Evolutionary conservation across 139 green algal species (phyloP), one percentile per base, ranked within the genome.

Genomic region (Raphidocelis subcapitata): DNA sequence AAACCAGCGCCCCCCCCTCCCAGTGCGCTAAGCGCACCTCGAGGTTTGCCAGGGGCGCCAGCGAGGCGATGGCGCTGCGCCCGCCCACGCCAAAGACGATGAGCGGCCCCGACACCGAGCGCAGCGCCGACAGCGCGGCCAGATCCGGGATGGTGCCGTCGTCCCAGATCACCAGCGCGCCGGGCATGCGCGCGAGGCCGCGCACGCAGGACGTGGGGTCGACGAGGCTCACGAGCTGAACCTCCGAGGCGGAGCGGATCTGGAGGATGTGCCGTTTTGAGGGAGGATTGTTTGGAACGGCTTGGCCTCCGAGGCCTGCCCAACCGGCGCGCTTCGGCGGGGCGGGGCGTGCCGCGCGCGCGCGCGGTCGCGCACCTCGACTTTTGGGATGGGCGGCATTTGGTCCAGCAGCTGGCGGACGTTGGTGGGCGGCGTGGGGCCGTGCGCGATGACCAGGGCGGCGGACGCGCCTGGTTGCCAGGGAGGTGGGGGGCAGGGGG

Each of bases 401-500:
- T 77, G 33, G 28, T 54, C 36, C 21, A 70, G 29, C 61, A 77
- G 37, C 23, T 54, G 44, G 12, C 52, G 47, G 28, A 77, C 70
- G 62, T 70, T 55, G 2, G 46, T 70, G 18, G 61, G 70, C 23
- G 62, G 62, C 21, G 31, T 35, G 41, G 37, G 26, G 31, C 61
- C 61, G 46, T 77, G 41, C n/a, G 35, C 60, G 16, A 77, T 46
- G 12, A 70, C 61, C 12, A 77, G 46, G 1, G 70, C n/a, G 46
- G 69, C 63, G 70, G 31, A 18, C 21, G 61, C 70, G 52, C 70
- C 70, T 77, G 70, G n/a, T n/a, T n/a, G n/a, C n/a, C n/a, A n/a
- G n/a, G n/a, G n/a, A n/a, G n/a, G n/a, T n/a, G n/a, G n/a, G n/a
- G n/a, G n/a, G n/a, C n/a, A n/a, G n/a, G n/a, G n/a, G n/a, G n/a